Percentiles rank a stretch among this genome's conserved stretches.
These are phyloP conservation scores for Colletotrichum orbiculare DNA, from an alignment of 2,329 filamentous ascomycete genomes.

Conservation along the genomic window DNA sequence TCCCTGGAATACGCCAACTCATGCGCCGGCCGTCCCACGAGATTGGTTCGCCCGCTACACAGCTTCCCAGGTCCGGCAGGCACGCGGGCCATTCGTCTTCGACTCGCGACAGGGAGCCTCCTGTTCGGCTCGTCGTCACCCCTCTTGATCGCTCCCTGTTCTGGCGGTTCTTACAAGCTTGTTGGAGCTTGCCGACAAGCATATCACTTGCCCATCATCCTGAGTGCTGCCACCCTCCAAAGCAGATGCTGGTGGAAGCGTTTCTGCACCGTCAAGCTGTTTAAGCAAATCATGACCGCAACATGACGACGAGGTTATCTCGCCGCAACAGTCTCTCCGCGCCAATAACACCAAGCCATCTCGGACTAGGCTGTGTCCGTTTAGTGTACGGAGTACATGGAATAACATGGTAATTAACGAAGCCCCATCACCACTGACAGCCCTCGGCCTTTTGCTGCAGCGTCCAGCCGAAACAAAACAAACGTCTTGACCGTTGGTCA, in stretches of 20 bases:
- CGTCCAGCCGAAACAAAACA: too few species aligned
- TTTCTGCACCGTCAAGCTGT: too few species aligned
- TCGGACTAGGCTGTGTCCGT: too few species aligned
- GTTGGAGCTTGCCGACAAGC: neutral
- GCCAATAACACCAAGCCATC: too few species aligned
- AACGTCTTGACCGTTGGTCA: too few species aligned
- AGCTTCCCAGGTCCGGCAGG: conserved; percentile 24
- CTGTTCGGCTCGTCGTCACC: conserved; percentile 22
- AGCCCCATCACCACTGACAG: too few species aligned
- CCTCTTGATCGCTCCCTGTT: conserved; percentile 2
- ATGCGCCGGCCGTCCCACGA: conserved; percentile 26
- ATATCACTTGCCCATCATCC: conserved; percentile 9
- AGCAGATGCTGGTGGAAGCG: neutral
- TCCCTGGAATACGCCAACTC: conserved; percentile 28
- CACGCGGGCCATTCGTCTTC: conserved; percentile 14
- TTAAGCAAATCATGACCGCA: conserved; percentile 11
- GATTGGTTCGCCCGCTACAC: conserved; percentile 27
- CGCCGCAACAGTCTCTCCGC: too few species aligned
- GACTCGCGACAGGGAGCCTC: conserved; percentile 9
- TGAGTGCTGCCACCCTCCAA: conserved; percentile 1
- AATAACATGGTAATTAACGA: too few species aligned
- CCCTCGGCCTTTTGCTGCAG: too few species aligned
- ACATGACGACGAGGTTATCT: conserved; percentile 10
- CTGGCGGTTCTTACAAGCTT: neutral
- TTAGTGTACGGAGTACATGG: too few species aligned